Base-by-base conservation (phyloP, 108 stramenopile genomes). In the Hondaea fermentalgiana region DNA sequence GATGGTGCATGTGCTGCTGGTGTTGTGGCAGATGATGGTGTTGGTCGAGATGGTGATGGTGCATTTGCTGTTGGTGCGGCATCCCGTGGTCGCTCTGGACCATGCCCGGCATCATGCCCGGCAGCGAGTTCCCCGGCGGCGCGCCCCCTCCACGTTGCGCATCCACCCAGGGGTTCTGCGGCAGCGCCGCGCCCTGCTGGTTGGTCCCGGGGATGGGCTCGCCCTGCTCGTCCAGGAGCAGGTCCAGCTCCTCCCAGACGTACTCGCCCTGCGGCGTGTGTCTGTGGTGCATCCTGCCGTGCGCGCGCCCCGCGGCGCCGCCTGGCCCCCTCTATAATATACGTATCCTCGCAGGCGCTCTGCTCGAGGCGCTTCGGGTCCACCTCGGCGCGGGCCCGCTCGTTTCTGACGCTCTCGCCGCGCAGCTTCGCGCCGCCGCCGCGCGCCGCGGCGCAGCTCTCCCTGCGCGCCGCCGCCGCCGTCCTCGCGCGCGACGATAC, bases 221-320 rank as follows among this genome's bases (percentile, higher is more conserved):
- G 19, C 76, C 76, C 76, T 83, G 45, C 0, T 83, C 76, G n/a
- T 83, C 76, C 25, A 83, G 76, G 49, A 83, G 76, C 16, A 83
- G 76, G 76, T 83, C 76, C 45, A 83, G 76, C 76, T 83, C 76
- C 49, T 83, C 76, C 76, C 76, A 83, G 19, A 83, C 76, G 76
- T 53, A 83, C 49, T 83, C 76, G 6, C 76, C 76, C 6, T 83
- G 45, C 10, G 45, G 17, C 43, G 44, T 53, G 49, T 12, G 76
- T 53, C 28, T 2, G 43, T 83, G 35, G 35, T 35, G 76, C 76
- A 83, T 83, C 43, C 23, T 83, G 4, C 51, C 35, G 35, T 35
- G 35, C 35, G 35, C 2, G 35, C 35, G 35, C 0, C 35, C 35
- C 35, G 35, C 35, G 35, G 35, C 35, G 35, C 35, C 35, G 35